Evolutionary conservation across 345 rosid species (phyloP).

Genomic region (Garcia nutans): DNA sequence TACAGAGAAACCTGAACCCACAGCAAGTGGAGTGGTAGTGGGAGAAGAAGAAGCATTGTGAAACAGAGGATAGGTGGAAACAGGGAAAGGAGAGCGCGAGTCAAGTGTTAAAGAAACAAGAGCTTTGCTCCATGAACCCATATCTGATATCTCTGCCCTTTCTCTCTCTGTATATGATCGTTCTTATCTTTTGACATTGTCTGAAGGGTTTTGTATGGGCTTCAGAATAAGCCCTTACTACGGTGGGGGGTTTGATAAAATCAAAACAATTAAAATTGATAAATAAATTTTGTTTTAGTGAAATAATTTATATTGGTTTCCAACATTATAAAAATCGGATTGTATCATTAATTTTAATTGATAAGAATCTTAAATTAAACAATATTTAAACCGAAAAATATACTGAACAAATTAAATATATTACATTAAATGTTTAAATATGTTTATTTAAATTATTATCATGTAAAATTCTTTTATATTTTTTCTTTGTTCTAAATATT

Average conservation of each 20-base stretch:
- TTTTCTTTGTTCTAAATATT: too few relatives aligned
- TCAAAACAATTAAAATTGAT: too few relatives aligned
- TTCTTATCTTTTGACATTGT: background rate
- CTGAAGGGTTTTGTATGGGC: background rate
- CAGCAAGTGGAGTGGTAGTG: slow-evolving; percentile 4
- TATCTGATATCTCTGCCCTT: slow-evolving; percentile 17
- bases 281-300: too few relatives aligned
- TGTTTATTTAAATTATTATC: too few relatives aligned
- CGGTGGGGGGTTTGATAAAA: background rate
- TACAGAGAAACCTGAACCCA: slow-evolving; percentile 5
- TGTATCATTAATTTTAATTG: too few relatives aligned
- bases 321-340: too few relatives aligned
- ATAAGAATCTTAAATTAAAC: too few relatives aligned
- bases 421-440: too few relatives aligned
- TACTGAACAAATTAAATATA: too few relatives aligned
- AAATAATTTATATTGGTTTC: too few relatives aligned
- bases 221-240: background rate
- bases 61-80: slow-evolving; percentile 21
- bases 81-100: slow-evolving; percentile 9
- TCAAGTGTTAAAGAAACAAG: slow-evolving; percentile 24
- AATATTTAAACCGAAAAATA: too few relatives aligned
- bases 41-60: slow-evolving; percentile 22
- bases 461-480: too few relatives aligned
- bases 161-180: slow-evolving; percentile 15
- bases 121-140: slow-evolving; percentile 43